phyloP scores from a whole-genome alignment of 371 early-diverging fungal genomes.

The Mucor circinelloides region DNA sequence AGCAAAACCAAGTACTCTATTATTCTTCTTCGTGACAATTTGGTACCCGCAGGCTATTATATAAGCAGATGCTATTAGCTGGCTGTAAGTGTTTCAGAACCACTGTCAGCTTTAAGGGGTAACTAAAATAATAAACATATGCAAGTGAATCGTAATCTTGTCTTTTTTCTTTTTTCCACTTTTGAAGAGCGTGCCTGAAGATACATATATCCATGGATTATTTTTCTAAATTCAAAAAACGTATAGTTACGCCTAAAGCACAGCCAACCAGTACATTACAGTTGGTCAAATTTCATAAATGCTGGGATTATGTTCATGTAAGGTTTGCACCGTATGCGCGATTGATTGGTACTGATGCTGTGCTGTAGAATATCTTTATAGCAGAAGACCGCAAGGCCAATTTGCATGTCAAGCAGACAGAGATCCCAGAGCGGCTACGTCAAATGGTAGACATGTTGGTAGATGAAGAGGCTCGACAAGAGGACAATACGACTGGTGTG shows the following conservation, averaged over 20 bases:
- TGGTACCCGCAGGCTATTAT: no score
- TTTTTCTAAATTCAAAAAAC: constrained; percentile 66
- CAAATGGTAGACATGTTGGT: constrained; percentile 89
- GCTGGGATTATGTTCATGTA: constrained; percentile 79
- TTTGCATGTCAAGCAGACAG: constrained; percentile 73
- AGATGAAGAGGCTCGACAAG: constrained; percentile 84
- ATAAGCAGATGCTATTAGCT: no score
- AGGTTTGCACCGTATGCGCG: background rate
- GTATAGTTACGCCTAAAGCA: constrained; percentile 64
- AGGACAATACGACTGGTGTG: constrained; percentile 75
- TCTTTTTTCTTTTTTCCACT: background rate
- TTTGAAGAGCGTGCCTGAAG: background rate
- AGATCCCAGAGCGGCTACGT: constrained; percentile 76
- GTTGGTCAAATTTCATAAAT: constrained; percentile 73
- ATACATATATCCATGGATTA: constrained; percentile 56
- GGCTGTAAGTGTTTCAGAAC: background rate
- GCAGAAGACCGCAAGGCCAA: constrained; percentile 58
- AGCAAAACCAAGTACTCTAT: no score
- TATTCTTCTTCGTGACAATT: no score
- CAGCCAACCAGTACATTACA: constrained; percentile 69
- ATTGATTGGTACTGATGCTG: no score
- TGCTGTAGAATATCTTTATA: constrained; percentile 67
- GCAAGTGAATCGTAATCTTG: background rate
- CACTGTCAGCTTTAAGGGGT: background rate
- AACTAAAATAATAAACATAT: background rate